A percentile compares a stretch with the other conserved stretches of the same genome.
phyloP scores from a whole-genome alignment of 176 grass and related monocot species.

The Lolium multiflorum region DNA sequence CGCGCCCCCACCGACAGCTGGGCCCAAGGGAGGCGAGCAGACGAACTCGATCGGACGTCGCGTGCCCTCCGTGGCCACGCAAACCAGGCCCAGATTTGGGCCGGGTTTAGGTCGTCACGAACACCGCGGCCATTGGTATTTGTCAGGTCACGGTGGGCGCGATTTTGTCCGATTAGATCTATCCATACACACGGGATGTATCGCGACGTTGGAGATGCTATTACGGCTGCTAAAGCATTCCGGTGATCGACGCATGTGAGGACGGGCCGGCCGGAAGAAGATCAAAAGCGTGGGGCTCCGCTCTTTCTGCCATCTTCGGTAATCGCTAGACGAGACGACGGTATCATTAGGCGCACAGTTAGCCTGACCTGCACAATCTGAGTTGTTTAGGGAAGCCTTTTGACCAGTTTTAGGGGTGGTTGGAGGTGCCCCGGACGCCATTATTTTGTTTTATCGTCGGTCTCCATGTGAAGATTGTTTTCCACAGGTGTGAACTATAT shows the following conservation, averaged over 20 bases:
- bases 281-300: neutral
- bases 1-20: too few species aligned
- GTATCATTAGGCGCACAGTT: neutral
- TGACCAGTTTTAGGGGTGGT: neutral
- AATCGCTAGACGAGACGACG: neutral
- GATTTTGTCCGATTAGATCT: too few species aligned
- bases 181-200: too few species aligned
- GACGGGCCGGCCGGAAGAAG: neutral
- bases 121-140: too few species aligned
- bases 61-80: too few species aligned
- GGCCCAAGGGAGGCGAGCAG: too few species aligned
- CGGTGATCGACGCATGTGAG: neutral
- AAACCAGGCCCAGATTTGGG: too few species aligned
- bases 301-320: conserved; percentile 12
- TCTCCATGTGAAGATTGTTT: conserved; percentile 48
- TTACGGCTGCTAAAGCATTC: neutral
- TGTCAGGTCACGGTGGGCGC: too few species aligned
- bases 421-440: neutral
- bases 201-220: too few species aligned
- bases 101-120: too few species aligned
- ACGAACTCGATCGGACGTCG: too few species aligned
- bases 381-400: neutral
- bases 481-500: conserved; percentile 10
- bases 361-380: neutral
- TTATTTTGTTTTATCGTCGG: neutral